Percentiles rank a stretch among this genome's conserved stretches.
Evolutionary conservation across 768 basidiomycete genomes (phyloP).

Genomic region (Mycena polygramma): DNA sequence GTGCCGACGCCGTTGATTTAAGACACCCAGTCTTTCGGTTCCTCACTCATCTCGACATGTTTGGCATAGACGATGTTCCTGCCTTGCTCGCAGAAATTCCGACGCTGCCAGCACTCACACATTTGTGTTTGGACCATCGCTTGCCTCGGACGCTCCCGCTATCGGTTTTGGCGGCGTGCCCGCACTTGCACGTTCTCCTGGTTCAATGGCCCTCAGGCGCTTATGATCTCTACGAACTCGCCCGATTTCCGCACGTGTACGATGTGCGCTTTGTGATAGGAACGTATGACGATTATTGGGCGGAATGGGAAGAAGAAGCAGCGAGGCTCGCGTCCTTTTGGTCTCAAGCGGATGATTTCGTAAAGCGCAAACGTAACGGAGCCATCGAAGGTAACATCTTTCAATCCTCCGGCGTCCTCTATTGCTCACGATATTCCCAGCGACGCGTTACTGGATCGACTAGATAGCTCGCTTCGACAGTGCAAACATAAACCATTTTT

Average conservation of each 20-base stretch:
- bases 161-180: not conserved
- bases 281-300: not conserved
- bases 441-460: not conserved
- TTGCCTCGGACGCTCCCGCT: not conserved
- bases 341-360: not conserved
- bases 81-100: not conserved
- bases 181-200: not conserved
- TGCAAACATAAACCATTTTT: no score
- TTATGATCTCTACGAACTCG: not conserved
- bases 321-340: not conserved
- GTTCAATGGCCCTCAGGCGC: not conserved
- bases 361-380: not conserved
- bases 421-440: not conserved
- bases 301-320: not conserved
- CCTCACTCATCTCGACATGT: not conserved
- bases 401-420: not conserved
- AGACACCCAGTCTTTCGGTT: not conserved
- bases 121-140: not conserved
- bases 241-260: not conserved
- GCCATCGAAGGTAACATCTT: not conserved
- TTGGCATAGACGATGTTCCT: not conserved
- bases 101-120: not conserved
- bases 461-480: no score
- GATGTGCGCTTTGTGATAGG: slow-evolving; percentile 4
- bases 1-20: not conserved